Evolutionary conservation across 2,329 filamentous ascomycete species (phyloP), one percentile per base, ranked within the genome.

Genomic region (Stachybotrys echinatus): DNA sequence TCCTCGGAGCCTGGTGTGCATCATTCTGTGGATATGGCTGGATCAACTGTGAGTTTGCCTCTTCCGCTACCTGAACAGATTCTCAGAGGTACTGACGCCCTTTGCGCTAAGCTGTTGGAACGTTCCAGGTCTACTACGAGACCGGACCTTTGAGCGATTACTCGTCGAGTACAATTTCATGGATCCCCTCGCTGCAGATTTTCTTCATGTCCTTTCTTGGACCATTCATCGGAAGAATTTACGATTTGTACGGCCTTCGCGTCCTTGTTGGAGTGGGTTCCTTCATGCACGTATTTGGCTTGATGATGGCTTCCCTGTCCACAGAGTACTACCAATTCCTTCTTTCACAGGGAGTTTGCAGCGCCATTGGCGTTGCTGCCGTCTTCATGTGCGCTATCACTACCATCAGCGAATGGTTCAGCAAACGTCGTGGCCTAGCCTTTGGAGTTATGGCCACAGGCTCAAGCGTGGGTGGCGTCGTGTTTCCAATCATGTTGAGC

Each of bases 191-290:
- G 2, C 59, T 81, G 18, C 73, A 80, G 54, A 64, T 72, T 12
- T 77, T 74, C 57, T 67, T 77, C 58, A 72, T 83, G 72, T 31
- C 7, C 3, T 40, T 20, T 17, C 12, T 23, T 5, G 14, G 12
- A 10, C 38, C 20, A 23, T 37, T 87, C 20, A 74, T 82, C 19
- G 84, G 84, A 2, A 76, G 72, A 39, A 51, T 83, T 1, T 85
- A 75, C 57, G 84, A 87, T 57, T 76, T 74, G 51, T 77, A 80
- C 52, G 84, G 84, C 0, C 80, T 83, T 0, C 73, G 74, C 31
- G 74, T 68, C 45, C 64, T 86, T 0, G 57, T 83, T 0, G 27
- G 77, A 3, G 56, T 63, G 21, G 79, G 80, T 12, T 74, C 72
- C 1, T 65, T 81, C 48, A 59, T 80, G 38, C 75, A 81, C 50